Evolutionary conservation across 257 asterid genomes (phyloP).

Genomic region (Thymus quinquecostatus): DNA sequence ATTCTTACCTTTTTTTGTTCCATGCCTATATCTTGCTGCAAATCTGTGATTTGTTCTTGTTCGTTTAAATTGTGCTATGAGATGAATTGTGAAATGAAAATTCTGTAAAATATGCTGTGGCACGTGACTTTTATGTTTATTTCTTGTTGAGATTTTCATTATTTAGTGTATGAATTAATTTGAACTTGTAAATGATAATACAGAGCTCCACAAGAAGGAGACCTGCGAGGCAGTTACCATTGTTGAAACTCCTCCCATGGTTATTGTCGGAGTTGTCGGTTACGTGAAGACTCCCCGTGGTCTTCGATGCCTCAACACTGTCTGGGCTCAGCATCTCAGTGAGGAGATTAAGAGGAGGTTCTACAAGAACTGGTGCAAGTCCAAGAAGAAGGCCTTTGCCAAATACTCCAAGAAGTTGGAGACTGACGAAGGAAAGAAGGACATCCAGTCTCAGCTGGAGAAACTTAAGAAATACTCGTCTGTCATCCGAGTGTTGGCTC

Average conservation of each 20-base stretch:
- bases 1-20: too few species aligned
- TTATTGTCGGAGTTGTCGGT: constrained; percentile 67
- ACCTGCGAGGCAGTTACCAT: constrained; percentile 68
- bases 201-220: constrained; percentile 70
- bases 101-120: too few species aligned
- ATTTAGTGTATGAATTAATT: not conserved
- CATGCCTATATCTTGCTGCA: too few species aligned
- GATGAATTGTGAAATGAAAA: too few species aligned
- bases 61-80: too few species aligned
- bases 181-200: constrained; percentile 11
- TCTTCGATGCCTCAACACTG: constrained; percentile 62
- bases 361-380: constrained; percentile 72
- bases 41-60: too few species aligned
- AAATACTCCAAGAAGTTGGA: constrained; percentile 56
- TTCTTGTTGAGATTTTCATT: not conserved
- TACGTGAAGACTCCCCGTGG: constrained; percentile 70
- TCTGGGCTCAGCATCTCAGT: constrained; percentile 72
- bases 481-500: constrained; percentile 61
- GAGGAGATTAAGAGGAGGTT: constrained; percentile 69
- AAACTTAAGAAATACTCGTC: constrained; percentile 53
- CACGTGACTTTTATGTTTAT: too few species aligned
- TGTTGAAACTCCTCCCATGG: constrained; percentile 65
- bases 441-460: constrained; percentile 53
- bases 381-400: constrained; percentile 66
- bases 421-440: constrained; percentile 64